Evolutionary conservation across 495 filamentous ascomycete species (phyloP), one percentile per base, ranked within the genome.

Genomic region (Daldinia caldariorum): DNA sequence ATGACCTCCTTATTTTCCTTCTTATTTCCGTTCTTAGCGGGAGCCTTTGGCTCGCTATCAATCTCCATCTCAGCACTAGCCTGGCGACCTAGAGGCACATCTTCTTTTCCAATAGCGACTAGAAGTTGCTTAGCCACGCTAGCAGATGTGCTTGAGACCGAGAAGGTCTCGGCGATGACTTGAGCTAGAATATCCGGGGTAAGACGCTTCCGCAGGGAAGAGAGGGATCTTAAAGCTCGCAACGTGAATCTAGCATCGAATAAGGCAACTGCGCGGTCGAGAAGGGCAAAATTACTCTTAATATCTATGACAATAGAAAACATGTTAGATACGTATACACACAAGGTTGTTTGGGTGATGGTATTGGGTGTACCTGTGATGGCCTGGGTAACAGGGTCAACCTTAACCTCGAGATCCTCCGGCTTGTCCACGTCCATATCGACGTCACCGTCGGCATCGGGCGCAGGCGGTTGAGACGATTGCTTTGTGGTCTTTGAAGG

Each of bases 201-300:
- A 73, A 97, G 87, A 65, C 91, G 85, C 83, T 97, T 97, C 77
- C 95, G 92, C 79, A 98, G 89, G 63, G 93, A 93, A 41, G 95
- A 97, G 81, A 97, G 96, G 63, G 94, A 97, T 58, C 95, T 91
- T 61, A 99, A 87, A 61, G 95, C 95, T 69, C 96, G 87, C 61
- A 99, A 89, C 53, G 94, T 91, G 81, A 97, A 99, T 81, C 95
- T 90, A 56, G 94, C 88, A 83, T 99, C 95, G 77, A 98, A 99
- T 73, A 97, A 87, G 67, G 90, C 82, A 65, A 98, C 94, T 69
- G 95, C 95, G 75, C 93, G 91, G 71, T 97, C 94, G 66, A 99
- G 87, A 31, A 97, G 87, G 58, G 86, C 85, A 76, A 97, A 97
- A 81, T 97, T 97, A 85, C 85, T 88, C 82, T 94, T 94, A 84